phyloP scores from a whole-genome alignment of 73 alveolate genomes.

The Durusdinium trenchii region DNA sequence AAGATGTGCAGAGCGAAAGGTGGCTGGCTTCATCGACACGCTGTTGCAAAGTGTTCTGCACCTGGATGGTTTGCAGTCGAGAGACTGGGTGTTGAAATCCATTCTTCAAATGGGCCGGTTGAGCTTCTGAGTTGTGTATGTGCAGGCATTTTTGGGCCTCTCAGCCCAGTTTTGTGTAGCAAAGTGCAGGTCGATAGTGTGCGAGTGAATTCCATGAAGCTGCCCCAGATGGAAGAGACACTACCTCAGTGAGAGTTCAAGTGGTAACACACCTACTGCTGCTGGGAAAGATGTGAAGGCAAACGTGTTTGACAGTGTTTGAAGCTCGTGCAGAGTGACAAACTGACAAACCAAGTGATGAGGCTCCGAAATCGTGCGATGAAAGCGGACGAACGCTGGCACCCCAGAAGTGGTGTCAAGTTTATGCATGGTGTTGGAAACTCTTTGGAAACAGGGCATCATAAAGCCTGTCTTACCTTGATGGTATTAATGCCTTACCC shows the following conservation, averaged over 20 bases:
- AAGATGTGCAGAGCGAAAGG: slow-evolving; percentile 3
- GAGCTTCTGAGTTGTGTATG: no score
- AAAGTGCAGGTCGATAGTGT: slow-evolving; percentile 71
- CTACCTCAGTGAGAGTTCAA: background rate
- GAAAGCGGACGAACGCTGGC: slow-evolving; percentile 56
- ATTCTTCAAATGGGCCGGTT: no score
- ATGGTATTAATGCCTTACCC: no score
- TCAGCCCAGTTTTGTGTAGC: background rate
- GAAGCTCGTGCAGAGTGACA: no score
- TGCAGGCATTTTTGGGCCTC: no score
- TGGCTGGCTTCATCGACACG: slow-evolving; percentile 66
- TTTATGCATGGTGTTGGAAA: background rate
- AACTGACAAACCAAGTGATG: background rate
- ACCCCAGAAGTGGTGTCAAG: background rate
- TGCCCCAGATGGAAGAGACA: slow-evolving; percentile 55
- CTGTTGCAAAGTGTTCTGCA: slow-evolving; percentile 57
- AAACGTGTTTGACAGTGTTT: no score
- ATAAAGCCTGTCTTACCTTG: no score
- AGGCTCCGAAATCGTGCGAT: slow-evolving; percentile 80
- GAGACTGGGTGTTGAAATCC: no score
- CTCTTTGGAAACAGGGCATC: background rate
- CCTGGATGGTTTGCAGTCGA: no score
- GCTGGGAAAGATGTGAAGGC: no score
- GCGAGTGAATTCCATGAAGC: slow-evolving; percentile 59
- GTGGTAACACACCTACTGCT: no score